Evolutionary conservation across 148 eudicot genomes (phyloP), one percentile per base, ranked within the genome.

Genomic region (Cornus controversa): DNA sequence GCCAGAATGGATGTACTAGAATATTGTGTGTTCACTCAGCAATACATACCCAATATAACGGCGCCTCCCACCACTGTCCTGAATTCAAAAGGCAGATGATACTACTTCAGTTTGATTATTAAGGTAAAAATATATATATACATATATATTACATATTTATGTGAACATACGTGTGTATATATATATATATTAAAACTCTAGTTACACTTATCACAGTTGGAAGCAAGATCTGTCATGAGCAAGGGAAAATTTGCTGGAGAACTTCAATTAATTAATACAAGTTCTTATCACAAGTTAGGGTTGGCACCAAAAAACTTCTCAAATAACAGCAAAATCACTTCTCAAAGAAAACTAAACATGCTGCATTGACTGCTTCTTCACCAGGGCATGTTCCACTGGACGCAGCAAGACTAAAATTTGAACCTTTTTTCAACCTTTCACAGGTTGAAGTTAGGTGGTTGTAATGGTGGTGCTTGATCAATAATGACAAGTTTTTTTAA

Each of bases 1-100:
- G 28, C 40, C 27, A 1, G 53, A 50, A 75, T 5, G 45, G 22
- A 6, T 62, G 10, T 15, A 68, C n/a, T 7, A 28, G 31, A 22
- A 75, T 26, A 26, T 31, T 40, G 37, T 18, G 40, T 47, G 47
- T 6, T 13, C 40, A 40, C 27, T 75, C 67, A 40, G 67, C 26
- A 31, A 76, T 29, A 82, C 89, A 45, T 87, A 93, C 98, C 90
- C 89, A 20, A 82, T 68, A 76, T 81, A 75, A 67, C 86, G 94
- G 28, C 93, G 86, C 53, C 84, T 62, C 77, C 65, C 80, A 37
- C 75, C 81, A 77, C 70, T 76, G 26, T 79, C 88, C 95, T 90
- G 90, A 57, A 83, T 45, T 40, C 16, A 37, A 40, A 81, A 25
- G 50, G 45, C 54, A 66, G 66, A 78, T 57, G 62, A 37, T 34